Conservation (phyloP, 768 basidiomycete species). For the Neoboletus magnificus region DNA sequence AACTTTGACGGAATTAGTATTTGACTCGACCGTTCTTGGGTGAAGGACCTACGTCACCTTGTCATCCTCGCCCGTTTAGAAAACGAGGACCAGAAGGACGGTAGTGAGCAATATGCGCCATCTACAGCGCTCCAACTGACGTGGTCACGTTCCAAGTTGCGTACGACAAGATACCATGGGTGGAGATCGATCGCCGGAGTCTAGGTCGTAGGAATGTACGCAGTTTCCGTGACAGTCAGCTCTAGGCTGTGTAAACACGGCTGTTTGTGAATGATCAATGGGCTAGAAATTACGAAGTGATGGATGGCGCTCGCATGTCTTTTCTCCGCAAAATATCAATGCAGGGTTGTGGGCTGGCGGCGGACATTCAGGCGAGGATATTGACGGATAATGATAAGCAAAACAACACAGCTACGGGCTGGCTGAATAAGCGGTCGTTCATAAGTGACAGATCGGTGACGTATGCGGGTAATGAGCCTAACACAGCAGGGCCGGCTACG, state of each 20-base stretch:
- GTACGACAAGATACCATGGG: conserved; percentile 9
- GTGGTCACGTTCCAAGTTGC: conserved; percentile 2
- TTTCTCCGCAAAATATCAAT: background rate
- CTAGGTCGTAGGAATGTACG: background rate
- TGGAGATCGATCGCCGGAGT: conserved; percentile 18
- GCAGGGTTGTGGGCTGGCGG: background rate
- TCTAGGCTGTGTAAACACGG: background rate
- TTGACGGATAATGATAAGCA: background rate
- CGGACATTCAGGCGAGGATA: background rate
- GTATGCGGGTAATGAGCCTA: background rate
- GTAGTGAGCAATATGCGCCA: background rate
- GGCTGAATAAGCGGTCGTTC: background rate
- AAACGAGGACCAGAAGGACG: background rate
- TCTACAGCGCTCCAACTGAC: conserved; percentile 10
- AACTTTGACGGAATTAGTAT: background rate
- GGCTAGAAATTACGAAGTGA: background rate
- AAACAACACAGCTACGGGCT: background rate
- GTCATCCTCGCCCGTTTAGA: conserved; percentile 12
- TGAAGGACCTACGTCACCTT: conserved; percentile 26
- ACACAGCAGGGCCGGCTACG: background rate
- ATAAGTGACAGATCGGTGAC: background rate
- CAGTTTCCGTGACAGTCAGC: background rate
- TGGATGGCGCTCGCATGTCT: background rate
- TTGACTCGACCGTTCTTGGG: background rate
- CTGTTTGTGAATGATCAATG: background rate